Evolutionary conservation across 2,329 filamentous ascomycete genomes (phyloP).

Genomic region (Tolypocladium cylindrosporum): DNA sequence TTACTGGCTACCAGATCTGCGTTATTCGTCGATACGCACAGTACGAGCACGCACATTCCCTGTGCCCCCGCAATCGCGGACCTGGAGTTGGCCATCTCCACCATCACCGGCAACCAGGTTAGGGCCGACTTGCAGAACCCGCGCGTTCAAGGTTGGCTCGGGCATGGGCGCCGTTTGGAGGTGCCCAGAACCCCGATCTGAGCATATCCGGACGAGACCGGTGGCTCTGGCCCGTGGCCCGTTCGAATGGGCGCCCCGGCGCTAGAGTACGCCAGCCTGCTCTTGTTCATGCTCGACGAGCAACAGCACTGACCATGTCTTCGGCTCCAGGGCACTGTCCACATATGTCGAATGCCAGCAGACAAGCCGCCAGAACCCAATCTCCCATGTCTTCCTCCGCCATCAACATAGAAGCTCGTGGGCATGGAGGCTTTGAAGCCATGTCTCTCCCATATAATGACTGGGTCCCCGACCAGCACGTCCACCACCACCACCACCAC

Average conservation of each 20-base stretch:
- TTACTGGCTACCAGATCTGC: not conserved
- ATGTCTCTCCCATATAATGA: slow-evolving; percentile 14
- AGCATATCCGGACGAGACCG: slow-evolving; percentile 1
- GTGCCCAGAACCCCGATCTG: slow-evolving; percentile 2
- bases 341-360: slow-evolving; percentile 5
- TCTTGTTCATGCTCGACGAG: not conserved
- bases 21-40: not conserved
- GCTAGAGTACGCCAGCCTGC: slow-evolving; percentile 6
- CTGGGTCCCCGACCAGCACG: slow-evolving; percentile 10
- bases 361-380: slow-evolving; percentile 4
- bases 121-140: not conserved
- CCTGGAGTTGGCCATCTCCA: not conserved
- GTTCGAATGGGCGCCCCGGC: slow-evolving; percentile 7
- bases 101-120: slow-evolving; percentile 4
- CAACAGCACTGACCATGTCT: slow-evolving; percentile 6
- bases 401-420: slow-evolving; percentile 9
- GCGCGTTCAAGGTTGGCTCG: not conserved
- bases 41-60: not conserved
- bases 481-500: slow-evolving; percentile 6
- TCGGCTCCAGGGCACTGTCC: slow-evolving; percentile 4
- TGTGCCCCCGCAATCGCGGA: slow-evolving; percentile 2
- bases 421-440: slow-evolving; percentile 7
- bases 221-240: slow-evolving; percentile 7
- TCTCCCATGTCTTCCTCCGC: slow-evolving; percentile 11
- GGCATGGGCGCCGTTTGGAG: slow-evolving; percentile 2